Evolutionary conservation across 768 basidiomycete genomes (phyloP).

Genomic region (Mycena haematopus): DNA sequence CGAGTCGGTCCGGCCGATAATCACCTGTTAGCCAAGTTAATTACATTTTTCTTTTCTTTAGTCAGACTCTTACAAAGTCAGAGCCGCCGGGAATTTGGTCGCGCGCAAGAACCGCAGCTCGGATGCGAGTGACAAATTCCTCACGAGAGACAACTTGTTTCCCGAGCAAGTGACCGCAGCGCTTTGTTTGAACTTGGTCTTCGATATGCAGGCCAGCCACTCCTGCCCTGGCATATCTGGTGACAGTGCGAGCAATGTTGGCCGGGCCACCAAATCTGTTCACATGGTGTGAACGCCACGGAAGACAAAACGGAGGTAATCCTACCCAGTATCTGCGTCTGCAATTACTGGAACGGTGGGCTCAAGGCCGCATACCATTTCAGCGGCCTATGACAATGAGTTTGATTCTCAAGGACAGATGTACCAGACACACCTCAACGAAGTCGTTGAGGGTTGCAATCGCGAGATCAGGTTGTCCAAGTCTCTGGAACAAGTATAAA

Average conservation of each 20-base stretch:
- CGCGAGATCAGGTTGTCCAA: constrained; percentile 59
- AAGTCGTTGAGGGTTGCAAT: constrained; percentile 64
- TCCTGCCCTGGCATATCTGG: constrained; percentile 54
- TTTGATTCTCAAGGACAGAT: constrained; percentile 7
- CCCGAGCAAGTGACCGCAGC: constrained; percentile 74
- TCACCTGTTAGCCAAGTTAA: constrained; percentile 48
- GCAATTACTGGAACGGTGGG: constrained; percentile 57
- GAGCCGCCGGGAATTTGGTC: constrained; percentile 77
- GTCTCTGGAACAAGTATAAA: constrained; percentile 5
- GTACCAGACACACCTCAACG: constrained; percentile 42
- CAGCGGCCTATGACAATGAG: constrained; percentile 41
- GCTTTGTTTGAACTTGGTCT: constrained; percentile 60
- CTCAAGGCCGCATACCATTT: constrained; percentile 56
- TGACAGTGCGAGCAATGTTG: constrained; percentile 60
- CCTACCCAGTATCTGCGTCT: constrained; percentile 61
- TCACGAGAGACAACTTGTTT: constrained; percentile 85
- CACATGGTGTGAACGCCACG: neutral
- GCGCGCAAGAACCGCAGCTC: constrained; percentile 78
- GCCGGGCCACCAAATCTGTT: constrained; percentile 58
- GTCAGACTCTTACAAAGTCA: constrained; percentile 60
- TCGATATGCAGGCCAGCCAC: constrained; percentile 62
- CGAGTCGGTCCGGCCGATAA: constrained; percentile 79
- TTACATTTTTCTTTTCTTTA: neutral
- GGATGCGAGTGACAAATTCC: constrained; percentile 75
- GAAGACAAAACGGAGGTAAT: neutral